Evolutionary conservation across 257 asterid genomes (phyloP).

Genomic region (Solanum raphanifolium): DNA sequence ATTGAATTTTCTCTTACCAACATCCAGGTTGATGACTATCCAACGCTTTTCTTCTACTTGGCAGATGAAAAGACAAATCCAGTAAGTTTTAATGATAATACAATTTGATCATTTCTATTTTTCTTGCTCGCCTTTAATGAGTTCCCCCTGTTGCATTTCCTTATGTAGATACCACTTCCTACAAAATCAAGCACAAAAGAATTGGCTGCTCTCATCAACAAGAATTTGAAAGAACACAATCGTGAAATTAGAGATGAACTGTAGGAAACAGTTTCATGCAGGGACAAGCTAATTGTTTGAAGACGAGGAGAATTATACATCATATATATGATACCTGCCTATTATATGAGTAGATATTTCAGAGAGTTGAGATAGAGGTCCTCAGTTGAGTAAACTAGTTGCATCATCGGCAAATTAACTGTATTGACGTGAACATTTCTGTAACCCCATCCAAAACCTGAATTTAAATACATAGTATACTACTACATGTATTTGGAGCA

Average conservation of each 20-base stretch:
- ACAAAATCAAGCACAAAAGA: constrained; percentile 65
- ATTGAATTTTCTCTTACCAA: background rate
- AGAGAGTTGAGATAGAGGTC: background rate
- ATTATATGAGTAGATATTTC: background rate
- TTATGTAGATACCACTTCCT: constrained; percentile 47
- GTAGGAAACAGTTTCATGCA: constrained; percentile 14
- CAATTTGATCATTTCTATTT: background rate
- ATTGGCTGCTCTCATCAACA: constrained; percentile 67
- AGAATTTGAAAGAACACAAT: constrained; percentile 39
- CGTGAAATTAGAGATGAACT: constrained; percentile 61
- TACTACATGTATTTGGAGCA: background rate
- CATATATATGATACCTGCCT: background rate
- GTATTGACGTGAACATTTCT: background rate
- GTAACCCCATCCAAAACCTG: background rate
- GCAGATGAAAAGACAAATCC: constrained; percentile 58
- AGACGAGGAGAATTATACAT: background rate
- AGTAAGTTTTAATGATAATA: constrained; percentile 18
- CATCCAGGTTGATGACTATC: constrained; percentile 78
- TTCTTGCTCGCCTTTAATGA: background rate
- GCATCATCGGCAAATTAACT: background rate
- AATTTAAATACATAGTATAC: background rate
- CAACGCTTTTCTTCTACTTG: constrained; percentile 65
- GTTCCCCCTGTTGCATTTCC: background rate
- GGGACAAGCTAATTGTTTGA: background rate
- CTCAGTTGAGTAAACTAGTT: background rate